phyloP scores from a whole-genome alignment of 768 basidiomycete genomes.

The Xerocomellus chrysenteron region DNA sequence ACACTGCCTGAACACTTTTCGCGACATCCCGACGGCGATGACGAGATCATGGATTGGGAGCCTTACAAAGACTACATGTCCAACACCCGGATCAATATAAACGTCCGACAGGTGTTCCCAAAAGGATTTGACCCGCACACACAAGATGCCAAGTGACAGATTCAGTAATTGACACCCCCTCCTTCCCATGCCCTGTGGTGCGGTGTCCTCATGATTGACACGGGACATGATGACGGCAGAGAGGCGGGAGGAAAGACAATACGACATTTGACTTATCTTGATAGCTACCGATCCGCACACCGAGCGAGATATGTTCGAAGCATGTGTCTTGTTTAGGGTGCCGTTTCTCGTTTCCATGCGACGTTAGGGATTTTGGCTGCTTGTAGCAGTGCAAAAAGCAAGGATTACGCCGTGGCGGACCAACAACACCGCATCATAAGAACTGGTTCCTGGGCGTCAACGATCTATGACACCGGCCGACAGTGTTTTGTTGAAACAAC shows the following conservation, averaged over 20 bases:
- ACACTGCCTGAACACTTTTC: slow-evolving; percentile 68
- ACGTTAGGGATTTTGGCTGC: neutral
- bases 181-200: neutral
- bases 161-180: neutral
- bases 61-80: slow-evolving; percentile 64
- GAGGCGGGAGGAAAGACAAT: neutral
- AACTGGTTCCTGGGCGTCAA: slow-evolving; percentile 4
- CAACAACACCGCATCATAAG: slow-evolving; percentile 25
- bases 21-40: slow-evolving; percentile 24
- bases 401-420: slow-evolving; percentile 11
- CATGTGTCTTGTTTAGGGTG: neutral
- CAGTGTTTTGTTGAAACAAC: neutral
- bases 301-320: slow-evolving; percentile 8
- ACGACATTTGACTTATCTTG: slow-evolving; percentile 1
- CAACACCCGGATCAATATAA: slow-evolving; percentile 82
- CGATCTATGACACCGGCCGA: neutral
- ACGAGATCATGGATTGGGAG: slow-evolving; percentile 47
- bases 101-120: slow-evolving; percentile 87
- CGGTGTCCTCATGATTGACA: neutral
- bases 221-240: slow-evolving; percentile 4
- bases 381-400: neutral
- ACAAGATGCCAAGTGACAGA: neutral
- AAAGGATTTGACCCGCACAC: slow-evolving; percentile 52
- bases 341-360: neutral
- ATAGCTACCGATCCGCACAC: slow-evolving; percentile 14